Conservation (phyloP, 2,329 filamentous ascomycete genomes). For the Aspergillus candidus region DNA sequence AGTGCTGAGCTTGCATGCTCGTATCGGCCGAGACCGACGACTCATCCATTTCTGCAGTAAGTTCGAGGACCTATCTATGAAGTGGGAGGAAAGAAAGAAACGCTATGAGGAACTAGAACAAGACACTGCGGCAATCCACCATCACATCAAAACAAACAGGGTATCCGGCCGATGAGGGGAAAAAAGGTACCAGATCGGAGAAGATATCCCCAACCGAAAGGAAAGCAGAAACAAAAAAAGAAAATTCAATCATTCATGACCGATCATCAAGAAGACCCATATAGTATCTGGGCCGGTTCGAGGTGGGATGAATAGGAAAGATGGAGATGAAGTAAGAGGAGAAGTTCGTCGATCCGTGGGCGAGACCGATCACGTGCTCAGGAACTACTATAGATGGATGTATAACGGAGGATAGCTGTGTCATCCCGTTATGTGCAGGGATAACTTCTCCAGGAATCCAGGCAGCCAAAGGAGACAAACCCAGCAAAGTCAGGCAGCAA, state of each 20-base stretch:
- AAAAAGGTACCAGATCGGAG: too few relatives aligned
- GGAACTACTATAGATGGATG: neutral
- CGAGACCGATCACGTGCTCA: slow-evolving; percentile 12
- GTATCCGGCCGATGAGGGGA: too few relatives aligned
- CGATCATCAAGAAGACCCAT: slow-evolving; percentile 8
- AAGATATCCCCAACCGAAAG: neutral
- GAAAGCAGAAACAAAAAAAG: neutral
- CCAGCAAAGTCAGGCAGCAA: too few relatives aligned
- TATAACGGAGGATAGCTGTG: neutral
- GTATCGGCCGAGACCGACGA: slow-evolving; percentile 16
- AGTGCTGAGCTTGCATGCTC: slow-evolving; percentile 31
- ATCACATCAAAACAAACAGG: too few relatives aligned
- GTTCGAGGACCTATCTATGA: neutral
- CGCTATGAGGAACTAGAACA: neutral
- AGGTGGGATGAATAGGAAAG: neutral
- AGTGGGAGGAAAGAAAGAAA: neutral
- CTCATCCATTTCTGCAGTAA: slow-evolving; percentile 22
- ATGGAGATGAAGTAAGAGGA: too few relatives aligned
- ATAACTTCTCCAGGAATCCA: neutral
- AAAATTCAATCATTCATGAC: neutral
- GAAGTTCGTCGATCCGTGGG: slow-evolving; percentile 10
- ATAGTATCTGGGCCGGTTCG: slow-evolving; percentile 5
- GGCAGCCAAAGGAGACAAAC: too few relatives aligned
- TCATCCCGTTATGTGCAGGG: neutral
- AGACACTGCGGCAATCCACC: neutral